These are phyloP conservation scores for Hericium alpestre DNA, from an alignment of 768 basidiomycete species.

Conservation along the genomic window DNA sequence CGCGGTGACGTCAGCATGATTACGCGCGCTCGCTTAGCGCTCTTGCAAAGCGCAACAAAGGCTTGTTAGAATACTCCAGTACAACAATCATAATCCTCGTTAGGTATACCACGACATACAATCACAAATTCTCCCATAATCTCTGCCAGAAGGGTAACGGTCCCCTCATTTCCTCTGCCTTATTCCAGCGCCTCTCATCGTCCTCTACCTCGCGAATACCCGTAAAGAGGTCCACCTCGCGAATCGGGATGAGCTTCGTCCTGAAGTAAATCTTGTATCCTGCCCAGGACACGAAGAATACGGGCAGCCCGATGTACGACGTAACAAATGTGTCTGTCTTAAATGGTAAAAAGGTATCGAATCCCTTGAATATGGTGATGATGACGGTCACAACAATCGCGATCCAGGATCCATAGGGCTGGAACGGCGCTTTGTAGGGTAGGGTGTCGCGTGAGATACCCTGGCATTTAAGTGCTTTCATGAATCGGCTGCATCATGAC, in stretches of 20 bases:
- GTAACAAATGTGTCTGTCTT: slow-evolving; percentile 50
- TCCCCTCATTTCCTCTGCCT: slow-evolving; percentile 25
- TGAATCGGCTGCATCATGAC: slow-evolving; percentile 33
- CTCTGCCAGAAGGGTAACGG: slow-evolving; percentile 17
- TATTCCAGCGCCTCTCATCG: slow-evolving; percentile 44
- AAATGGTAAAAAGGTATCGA: slow-evolving; percentile 35
- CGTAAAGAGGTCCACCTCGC: slow-evolving; percentile 49
- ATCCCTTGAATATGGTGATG: slow-evolving; percentile 47
- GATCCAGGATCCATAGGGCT: slow-evolving; percentile 52
- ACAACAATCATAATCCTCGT: too few species aligned
- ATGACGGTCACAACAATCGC: slow-evolving; percentile 41
- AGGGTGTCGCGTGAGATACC: slow-evolving; percentile 32
- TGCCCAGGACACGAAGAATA: slow-evolving; percentile 25
- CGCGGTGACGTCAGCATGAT: neutral
- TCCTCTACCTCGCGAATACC: slow-evolving; percentile 53
- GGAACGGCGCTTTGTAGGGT: slow-evolving; percentile 50
- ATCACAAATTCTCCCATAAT: slow-evolving; percentile 19
- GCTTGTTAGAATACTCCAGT: too few species aligned
- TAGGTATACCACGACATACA: neutral
- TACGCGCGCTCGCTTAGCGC: neutral
- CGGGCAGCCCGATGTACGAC: slow-evolving; percentile 29
- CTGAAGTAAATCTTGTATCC: slow-evolving; percentile 27
- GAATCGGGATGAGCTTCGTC: slow-evolving; percentile 26
- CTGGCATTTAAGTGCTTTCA: slow-evolving; percentile 34
- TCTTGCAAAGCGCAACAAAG: neutral